Base-by-base conservation (phyloP, 805 yeast genomes). In the Saturnispora sekii region DNA sequence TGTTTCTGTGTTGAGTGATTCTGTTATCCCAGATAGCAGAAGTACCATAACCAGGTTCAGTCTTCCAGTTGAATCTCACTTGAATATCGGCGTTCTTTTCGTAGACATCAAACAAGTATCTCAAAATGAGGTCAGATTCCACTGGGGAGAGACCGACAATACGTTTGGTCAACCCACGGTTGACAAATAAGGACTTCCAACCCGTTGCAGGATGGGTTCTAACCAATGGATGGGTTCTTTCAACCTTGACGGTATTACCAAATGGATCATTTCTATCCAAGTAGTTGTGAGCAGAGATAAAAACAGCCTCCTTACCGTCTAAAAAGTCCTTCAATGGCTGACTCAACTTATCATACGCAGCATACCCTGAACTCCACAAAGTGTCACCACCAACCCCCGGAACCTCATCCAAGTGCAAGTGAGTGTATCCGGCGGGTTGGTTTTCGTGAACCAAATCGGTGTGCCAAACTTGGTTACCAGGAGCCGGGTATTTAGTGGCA, bases 181-280 rank as follows among this genome's bases (percentile, higher is more conserved):
- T 74, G 32, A 76, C 75, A 50, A 64, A 77, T 49, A 77, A 61
- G 2, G 76, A 64, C 59, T 78, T 79, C 74, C 76, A 69, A 31
- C 81, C 81, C 28, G 84, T 77, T 11, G 72, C 79, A 9, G 84
- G 84, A 53, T 79, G 81, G 30, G 81, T 75, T 62, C 83, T 69
- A 26, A 79, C 70, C 16, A 79, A 49, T 3, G 82, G 83, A 59
- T 79, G 84, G 47, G 68, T 72, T 57, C 79, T 68, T 52, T 69
- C 78, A 45, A 77, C 65, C 43, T 65, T 67, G 40, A 65, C 64
- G 16, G 69, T 69, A 12, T 72, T 70, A 45, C 61, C 62, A 29
- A 76, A 64, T 30, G 76, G 77, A 32, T 67, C 66, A 15, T 67
- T 54, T 38, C 70, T 53, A 53, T 66, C 62, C 42, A 65, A 43